Base-by-base conservation (phyloP, 768 basidiomycete genomes). In the Coprinopsis strossmayeri region DNA sequence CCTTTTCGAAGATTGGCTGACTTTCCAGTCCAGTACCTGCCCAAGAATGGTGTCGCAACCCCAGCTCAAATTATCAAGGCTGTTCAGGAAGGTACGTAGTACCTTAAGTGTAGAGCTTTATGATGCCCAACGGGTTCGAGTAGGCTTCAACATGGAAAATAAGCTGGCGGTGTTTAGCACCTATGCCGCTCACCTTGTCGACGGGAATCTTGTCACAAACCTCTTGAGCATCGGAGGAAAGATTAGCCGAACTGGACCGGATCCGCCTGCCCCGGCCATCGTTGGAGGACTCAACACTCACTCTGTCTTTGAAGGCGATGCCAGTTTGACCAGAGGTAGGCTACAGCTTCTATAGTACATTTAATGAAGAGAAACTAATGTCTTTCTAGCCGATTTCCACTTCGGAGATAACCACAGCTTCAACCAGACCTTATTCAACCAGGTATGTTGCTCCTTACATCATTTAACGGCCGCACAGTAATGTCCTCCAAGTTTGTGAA, bases 361-460 rank as follows among this genome's bases (percentile, higher is more conserved):
- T n/a, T n/a, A n/a, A 7, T 7, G 30, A 32, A 32, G 7, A 7
- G 30, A 38, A 18, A 38, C 17, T 38, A 17, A 2, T 1, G 5
- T 11, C 10, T 18, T 15, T 26, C 24, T 17, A 9, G 24, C 24
- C 11, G 57, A 60, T 40, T 49, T 51, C 30, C 54, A 48, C 43
- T 58, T 58, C 20, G 59, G 54, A 9, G 55, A 57, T 34, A 57
- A 60, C 34, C 48, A 51, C 42, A 58, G 55, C 28, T 56, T 60
- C 37, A 60, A 60, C 47, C 48, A 58, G 35, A 56, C 54, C 0
- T 50, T 56, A 1, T 60, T 52, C 42, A 45, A 58, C 10, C 42
- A 58, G 52, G 59, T 53, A 38, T 18, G 41, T 15, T 26, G 10
- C 30, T 15, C 12, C 12, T 28, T n/a, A n/a, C n/a, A 23, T 9